A percentile compares a stretch with the other conserved stretches of the same genome.
These are phyloP conservation scores for Aureobasidium sp. DNA, from an alignment of 2,329 filamentous ascomycete species.

Conservation along the genomic window DNA sequence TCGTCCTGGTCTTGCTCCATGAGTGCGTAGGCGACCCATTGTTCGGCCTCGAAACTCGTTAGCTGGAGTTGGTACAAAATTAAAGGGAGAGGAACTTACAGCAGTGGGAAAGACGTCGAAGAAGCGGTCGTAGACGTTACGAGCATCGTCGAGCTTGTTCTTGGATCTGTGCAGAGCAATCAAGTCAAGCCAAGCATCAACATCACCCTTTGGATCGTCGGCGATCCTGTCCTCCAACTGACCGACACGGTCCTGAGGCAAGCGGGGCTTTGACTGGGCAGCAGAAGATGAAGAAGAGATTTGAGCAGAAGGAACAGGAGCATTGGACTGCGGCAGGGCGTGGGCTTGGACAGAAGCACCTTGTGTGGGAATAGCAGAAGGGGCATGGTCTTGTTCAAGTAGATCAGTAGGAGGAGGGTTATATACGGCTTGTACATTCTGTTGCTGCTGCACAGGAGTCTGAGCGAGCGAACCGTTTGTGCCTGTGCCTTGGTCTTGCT, in stretches of 20 bases:
- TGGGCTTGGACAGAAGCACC: conserved; percentile 20
- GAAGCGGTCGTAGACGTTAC: conserved; percentile 77
- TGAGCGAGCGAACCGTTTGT: conserved; percentile 13
- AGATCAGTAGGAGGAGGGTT: conserved; percentile 14
- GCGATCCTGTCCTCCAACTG: conserved; percentile 84
- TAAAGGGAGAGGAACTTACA: conserved; percentile 51
- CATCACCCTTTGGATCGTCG: conserved; percentile 85
- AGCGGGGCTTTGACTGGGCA: conserved; percentile 41
- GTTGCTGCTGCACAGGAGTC: conserved; percentile 15
- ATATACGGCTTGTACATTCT: conserved; percentile 13
- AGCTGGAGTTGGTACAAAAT: conserved; percentile 21
- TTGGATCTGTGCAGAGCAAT: conserved; percentile 77
- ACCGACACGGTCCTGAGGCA: conserved; percentile 65
- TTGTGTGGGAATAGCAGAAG: conserved; percentile 26
- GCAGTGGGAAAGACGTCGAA: conserved; percentile 80
- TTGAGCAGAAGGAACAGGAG: conserved; percentile 19
- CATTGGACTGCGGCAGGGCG: conserved; percentile 14
- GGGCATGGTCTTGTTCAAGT: conserved; percentile 15
- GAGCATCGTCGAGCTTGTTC: conserved; percentile 72
- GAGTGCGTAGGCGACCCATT: conserved; percentile 82
- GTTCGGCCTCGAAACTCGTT: conserved; percentile 59
- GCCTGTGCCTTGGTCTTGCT: conserved; percentile 16
- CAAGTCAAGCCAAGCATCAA: conserved; percentile 82
- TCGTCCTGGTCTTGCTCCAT: conserved; percentile 87
- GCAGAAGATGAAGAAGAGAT: conserved; percentile 17